Evolutionary conservation across 805 yeast genomes (phyloP).

Genomic region (Crinitomyces ghanaensis): DNA sequence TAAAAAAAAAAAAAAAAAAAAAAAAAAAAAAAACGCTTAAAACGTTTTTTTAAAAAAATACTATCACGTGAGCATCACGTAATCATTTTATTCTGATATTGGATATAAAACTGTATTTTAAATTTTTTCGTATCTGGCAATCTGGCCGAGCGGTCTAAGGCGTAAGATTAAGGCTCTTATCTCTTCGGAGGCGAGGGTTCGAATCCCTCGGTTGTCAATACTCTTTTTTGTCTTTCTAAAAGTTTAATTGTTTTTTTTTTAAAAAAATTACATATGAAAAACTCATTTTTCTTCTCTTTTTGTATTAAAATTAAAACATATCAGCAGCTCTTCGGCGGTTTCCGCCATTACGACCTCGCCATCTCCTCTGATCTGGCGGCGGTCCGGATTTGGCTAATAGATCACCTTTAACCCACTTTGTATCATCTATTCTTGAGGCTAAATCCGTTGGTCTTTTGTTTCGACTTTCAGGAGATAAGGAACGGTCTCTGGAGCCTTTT

Average conservation of each 20-base stretch:
- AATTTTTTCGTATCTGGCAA: too few relatives aligned
- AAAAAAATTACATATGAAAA: too few relatives aligned
- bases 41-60: background rate
- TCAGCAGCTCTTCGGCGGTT: constrained; percentile 10
- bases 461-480: constrained; percentile 2
- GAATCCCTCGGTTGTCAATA: too few relatives aligned
- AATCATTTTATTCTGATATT: too few relatives aligned
- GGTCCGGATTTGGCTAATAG: constrained; percentile 1
- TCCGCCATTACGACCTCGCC: constrained; percentile 2
- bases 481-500: constrained; percentile 2
- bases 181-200: too few relatives aligned
- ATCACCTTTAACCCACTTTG: constrained; percentile 11
- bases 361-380: background rate
- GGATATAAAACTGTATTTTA: too few relatives aligned
- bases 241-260: too few relatives aligned
- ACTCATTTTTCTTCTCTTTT: too few relatives aligned
- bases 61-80: background rate
- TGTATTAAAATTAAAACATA: constrained; percentile 6
- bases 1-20: background rate
- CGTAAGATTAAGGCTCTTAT: too few relatives aligned
- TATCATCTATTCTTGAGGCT: constrained; percentile 2
- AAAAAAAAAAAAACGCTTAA: background rate
- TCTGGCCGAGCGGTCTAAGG: too few relatives aligned
- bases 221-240: too few relatives aligned
- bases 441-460: constrained; percentile 1